Base-by-base conservation (phyloP, 805 yeast genomes). In the Pichia gijzeniarum region DNA sequence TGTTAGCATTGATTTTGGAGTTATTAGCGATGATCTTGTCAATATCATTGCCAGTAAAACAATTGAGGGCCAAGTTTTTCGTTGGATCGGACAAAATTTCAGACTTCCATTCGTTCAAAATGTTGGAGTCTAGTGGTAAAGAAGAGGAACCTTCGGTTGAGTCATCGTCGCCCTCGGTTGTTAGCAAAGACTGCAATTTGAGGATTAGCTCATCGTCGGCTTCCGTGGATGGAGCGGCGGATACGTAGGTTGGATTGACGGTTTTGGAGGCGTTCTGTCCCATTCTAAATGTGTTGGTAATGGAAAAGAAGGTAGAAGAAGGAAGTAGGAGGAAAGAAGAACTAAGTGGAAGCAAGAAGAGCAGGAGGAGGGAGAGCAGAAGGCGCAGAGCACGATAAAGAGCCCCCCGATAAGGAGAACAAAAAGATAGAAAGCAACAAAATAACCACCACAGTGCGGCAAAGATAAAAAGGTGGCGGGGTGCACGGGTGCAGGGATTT, bases 51-150 rank as follows among this genome's bases (percentile, higher is more conserved):
- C 71, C 71, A 3, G 78, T 70, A 54, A 79, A 65, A 2, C 81
- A 80, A 51, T 73, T 74, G 51, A 77, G 72, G 6, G 79, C 79
- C 45, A 79, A 62, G 46, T 60, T 58, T 56, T 77, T 77, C 55
- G 77, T 76, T 5, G 74, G 70, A 51, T 73, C 74, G 3, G 71
- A 48, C 7, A 66, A 51, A 41, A 79, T 63, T 1, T 65, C 67
- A 1, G 60, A 45, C 51, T 76, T 74, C 83, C 83, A 79, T 3
- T 56, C 48, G 12, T 52, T 48, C 35, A 77, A 64, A 33, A 64
- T 55, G 13, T 54, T 49, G 5, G 58, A 50, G 13, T 61, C 49
- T 34, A 72, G 58, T 14, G 77, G 72, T 10, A 43, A 42, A 9
- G 45, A 45, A 3, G 47, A 18, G 8, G 20, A 19, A 27, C 5